Evolutionary conservation across 139 green algal genomes (phyloP).

Genomic region (Micromonas commoda): DNA sequence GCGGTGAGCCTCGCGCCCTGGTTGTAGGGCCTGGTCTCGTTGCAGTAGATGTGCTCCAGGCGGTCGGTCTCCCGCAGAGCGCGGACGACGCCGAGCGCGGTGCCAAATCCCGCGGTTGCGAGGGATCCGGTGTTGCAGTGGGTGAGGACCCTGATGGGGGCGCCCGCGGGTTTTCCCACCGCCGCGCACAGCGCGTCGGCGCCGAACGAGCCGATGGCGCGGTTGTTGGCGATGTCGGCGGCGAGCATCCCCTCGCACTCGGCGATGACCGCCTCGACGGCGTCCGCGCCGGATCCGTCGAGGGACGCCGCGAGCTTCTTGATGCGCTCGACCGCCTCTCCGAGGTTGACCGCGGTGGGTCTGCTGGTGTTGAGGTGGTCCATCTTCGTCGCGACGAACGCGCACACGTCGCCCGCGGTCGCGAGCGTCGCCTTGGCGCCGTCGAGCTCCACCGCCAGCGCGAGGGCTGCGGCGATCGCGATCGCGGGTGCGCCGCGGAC

Average conservation of each 20-base stretch:
- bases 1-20: constrained; percentile 86
- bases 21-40: constrained; percentile 93
- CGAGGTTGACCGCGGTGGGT: constrained; percentile 92
- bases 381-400: constrained; percentile 65
- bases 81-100: constrained; percentile 85
- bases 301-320: constrained; percentile 39
- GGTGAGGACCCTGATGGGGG: constrained; percentile 72
- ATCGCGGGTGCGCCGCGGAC: constrained; percentile 91
- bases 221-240: constrained; percentile 75
- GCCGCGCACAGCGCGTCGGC: constrained; percentile 58
- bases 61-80: constrained; percentile 60
- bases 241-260: constrained; percentile 68
- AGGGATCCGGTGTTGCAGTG: constrained; percentile 96
- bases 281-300: constrained; percentile 41
- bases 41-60: constrained; percentile 77
- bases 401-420: constrained; percentile 37
- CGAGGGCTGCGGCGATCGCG: constrained; percentile 68
- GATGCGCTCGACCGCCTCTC: constrained; percentile 63
- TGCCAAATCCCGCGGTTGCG: constrained; percentile 83
- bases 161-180: constrained; percentile 1
- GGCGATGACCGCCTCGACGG: constrained; percentile 54
- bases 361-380: constrained; percentile 66
- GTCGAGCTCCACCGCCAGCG: constrained; percentile 45
- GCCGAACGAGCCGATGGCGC: constrained; percentile 69
- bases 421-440: neutral